These are phyloP conservation scores for Pyrenochaeta sp. DNA, from an alignment of 2,329 filamentous ascomycete genomes.

Conservation along the genomic window DNA sequence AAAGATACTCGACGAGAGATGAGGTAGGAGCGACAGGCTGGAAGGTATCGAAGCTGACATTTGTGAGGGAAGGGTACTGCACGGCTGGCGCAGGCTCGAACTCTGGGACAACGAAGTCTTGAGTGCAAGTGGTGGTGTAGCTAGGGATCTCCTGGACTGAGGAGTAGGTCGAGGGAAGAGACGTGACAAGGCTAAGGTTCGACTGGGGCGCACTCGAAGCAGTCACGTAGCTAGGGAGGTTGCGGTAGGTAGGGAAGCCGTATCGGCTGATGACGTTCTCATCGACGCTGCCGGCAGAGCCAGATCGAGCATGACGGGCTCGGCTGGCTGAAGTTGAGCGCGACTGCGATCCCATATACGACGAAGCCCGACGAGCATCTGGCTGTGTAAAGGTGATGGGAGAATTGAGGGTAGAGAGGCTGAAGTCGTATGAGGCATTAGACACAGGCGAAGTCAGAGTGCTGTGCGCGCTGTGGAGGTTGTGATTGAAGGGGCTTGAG, in stretches of 20 bases:
- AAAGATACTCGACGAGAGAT: conserved; percentile 80
- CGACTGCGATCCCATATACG: conserved; percentile 49
- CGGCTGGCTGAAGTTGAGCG: conserved; percentile 70
- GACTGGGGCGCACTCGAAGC: conserved; percentile 46
- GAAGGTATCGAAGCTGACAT: conserved; percentile 51
- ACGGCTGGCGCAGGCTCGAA: conserved; percentile 52
- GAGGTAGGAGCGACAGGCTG: conserved; percentile 60
- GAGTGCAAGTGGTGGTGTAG: conserved; percentile 39
- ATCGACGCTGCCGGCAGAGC: conserved; percentile 74
- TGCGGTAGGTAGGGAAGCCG: conserved; percentile 85
- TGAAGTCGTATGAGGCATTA: conserved; percentile 51
- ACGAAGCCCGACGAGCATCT: conserved; percentile 49
- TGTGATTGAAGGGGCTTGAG: conserved; percentile 55
- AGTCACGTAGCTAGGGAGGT: conserved; percentile 68
- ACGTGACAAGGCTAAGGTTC: conserved; percentile 50
- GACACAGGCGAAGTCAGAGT: conserved; percentile 56
- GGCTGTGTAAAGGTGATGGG: conserved; percentile 62
- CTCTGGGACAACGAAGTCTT: conserved; percentile 47
- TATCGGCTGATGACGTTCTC: conserved; percentile 72
- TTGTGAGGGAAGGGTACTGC: conserved; percentile 53
- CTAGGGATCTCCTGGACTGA: conserved; percentile 44
- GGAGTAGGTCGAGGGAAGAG: conserved; percentile 49
- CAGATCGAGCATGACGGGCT: conserved; percentile 59
- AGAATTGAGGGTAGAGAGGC: conserved; percentile 66
- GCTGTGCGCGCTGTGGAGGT: conserved; percentile 42